Base-by-base conservation (phyloP, 2,329 filamentous ascomycete genomes). In the Hypoxylon sp. region DNA sequence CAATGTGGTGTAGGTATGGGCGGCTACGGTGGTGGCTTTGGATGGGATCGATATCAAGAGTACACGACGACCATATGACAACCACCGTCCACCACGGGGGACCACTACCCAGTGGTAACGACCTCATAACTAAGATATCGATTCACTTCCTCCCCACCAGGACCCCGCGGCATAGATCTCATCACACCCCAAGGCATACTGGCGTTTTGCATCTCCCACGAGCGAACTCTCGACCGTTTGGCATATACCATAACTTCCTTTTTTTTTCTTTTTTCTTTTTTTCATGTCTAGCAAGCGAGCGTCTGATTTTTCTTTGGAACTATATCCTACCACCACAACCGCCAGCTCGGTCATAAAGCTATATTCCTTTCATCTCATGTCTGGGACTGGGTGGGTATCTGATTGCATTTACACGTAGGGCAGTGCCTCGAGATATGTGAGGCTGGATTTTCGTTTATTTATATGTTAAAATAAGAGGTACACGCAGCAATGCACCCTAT, bases 1-100 rank as follows among this genome's bases (percentile, higher is more conserved):
- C 90, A 90, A 70, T 97, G 93, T 73, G 90, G 91, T 64, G 84
- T 91, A 51, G 87, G 87, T 68, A 78, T 86, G 55, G 87, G 86
- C 53, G n/a, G n/a, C n/a, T n/a, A n/a, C n/a, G 91, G 89, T 76
- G 82, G 83, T 63, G 82, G 86, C 60, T 95, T 95, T 70, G 90
- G 89, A 63, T 96, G 91, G 90, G 90, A 90, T 71, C 81, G 88
- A 63, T 91, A 89, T 70, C 88, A 89, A 68, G 90, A 93, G 72
- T 95, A 92, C 71, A 82, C 90, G 63, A 87, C 90, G 58, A 91
- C 88, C 61, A 96, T 96, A 79, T 97, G 89, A 89, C 79, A 82
- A 83, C 74, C 79, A 83, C 67, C 73, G 69, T 68, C 74, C 59
- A 71, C 69, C 67, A 70, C 73, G 69, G 72, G 70, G 67, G 71